phyloP scores from a whole-genome alignment of 495 filamentous ascomycete genomes.

The Penicillium ucsense region DNA sequence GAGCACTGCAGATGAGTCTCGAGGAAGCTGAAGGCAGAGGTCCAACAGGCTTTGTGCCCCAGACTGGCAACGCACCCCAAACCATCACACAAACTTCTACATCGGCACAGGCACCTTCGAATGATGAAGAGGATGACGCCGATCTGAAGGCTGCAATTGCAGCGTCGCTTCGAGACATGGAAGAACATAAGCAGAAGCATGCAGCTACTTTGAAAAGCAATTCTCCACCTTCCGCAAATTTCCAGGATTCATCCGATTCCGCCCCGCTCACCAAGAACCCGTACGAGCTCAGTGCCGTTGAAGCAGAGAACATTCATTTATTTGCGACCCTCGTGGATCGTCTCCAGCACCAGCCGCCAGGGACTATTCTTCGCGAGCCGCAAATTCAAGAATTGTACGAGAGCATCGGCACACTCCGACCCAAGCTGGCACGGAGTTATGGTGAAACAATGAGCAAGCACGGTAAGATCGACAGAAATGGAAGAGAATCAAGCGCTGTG shows the following conservation, averaged over 20 bases:
- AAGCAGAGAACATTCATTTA: constrained; percentile 95
- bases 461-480: constrained; percentile 43
- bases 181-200: constrained; percentile 90
- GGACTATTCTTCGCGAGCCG: constrained; percentile 88
- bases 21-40: constrained; percentile 81
- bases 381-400: constrained; percentile 98
- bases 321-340: constrained; percentile 93
- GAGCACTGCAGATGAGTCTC: constrained; percentile 88
- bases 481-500: neutral
- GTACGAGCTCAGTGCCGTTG: constrained; percentile 87
- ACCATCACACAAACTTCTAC: constrained; percentile 18
- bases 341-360: constrained; percentile 87
- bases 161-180: constrained; percentile 94
- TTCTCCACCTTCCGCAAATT: constrained; percentile 26
- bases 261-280: constrained; percentile 68
- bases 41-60: constrained; percentile 58
- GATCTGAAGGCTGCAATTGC: constrained; percentile 94
- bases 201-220: constrained; percentile 66
- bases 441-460: constrained; percentile 99
- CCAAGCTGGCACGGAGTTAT: constrained; percentile 91
- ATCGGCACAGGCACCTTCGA: constrained; percentile 21
- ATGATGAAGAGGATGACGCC: constrained; percentile 59
- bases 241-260: constrained; percentile 14
- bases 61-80: constrained; percentile 40
- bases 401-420: constrained; percentile 82